Percentiles rank a stretch among this genome's conserved stretches.
These are phyloP conservation scores for Fusarium mundagurra DNA, from an alignment of 2,329 filamentous ascomycete species.

Conservation along the genomic window DNA sequence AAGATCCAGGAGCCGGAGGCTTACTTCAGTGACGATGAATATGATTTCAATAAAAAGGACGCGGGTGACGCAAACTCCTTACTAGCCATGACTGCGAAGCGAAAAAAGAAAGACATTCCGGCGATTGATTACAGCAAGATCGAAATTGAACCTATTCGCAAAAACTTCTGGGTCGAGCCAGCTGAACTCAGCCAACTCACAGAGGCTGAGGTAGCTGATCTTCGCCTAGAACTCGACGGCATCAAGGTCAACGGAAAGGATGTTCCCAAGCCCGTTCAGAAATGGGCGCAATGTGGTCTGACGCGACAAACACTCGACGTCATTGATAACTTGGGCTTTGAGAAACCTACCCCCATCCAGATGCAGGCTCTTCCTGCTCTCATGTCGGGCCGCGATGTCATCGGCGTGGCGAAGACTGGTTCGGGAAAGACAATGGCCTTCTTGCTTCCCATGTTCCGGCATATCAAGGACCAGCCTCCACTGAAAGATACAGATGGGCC, in stretches of 20 bases:
- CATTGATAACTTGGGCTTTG: conserved; percentile 82
- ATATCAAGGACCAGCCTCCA: conserved; percentile 92
- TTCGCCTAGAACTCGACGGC: conserved; percentile 89
- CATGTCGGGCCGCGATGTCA: conserved; percentile 95
- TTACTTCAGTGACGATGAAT: conserved; percentile 89
- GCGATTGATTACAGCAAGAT: conserved; percentile 86
- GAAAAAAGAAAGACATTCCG: conserved; percentile 96
- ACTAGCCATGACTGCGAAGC: conserved; percentile 68
- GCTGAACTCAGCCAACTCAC: conserved; percentile 84
- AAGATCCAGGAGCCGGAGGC: conserved; percentile 78
- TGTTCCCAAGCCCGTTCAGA: conserved; percentile 91
- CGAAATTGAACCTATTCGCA: conserved; percentile 85
- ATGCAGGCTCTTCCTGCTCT: conserved; percentile 93
- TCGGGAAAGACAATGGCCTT: conserved; percentile 98
- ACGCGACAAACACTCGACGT: conserved; percentile 88
- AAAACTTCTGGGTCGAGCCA: conserved; percentile 95
- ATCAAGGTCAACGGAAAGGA: conserved; percentile 93
- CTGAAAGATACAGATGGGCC: conserved; percentile 88
- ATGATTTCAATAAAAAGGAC: conserved; percentile 61
- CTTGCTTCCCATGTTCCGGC: conserved; percentile 94
- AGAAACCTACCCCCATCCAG: conserved; percentile 92
- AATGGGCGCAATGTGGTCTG: conserved; percentile 95
- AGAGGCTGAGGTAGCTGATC: conserved; percentile 81
- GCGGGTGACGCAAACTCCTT: conserved; percentile 59
- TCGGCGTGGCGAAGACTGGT: conserved; percentile 96